These are phyloP conservation scores for Dendrobium officinale DNA, from an alignment of 106 monocot species.

Conservation along the genomic window DNA sequence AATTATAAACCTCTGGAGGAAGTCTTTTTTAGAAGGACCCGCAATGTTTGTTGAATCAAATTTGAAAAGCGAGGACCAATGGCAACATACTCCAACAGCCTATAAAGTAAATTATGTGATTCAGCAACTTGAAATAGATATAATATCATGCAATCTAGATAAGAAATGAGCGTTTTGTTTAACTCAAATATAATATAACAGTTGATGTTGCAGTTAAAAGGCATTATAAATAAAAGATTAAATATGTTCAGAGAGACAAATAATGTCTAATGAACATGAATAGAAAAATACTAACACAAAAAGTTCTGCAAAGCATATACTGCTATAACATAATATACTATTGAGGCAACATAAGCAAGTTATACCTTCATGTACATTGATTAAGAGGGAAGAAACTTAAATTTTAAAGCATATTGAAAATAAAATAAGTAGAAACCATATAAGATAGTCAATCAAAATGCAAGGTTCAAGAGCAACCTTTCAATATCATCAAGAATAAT, in stretches of 20 bases:
- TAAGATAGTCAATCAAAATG: too few relatives aligned
- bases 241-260: background rate
- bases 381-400: background rate
- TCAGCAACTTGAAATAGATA: background rate
- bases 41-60: constrained; percentile 74
- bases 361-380: background rate
- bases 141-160: background rate
- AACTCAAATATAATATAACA: background rate
- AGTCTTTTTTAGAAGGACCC: constrained; percentile 69
- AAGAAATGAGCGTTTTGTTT: background rate
- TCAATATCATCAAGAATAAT: too few relatives aligned
- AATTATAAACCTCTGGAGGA: constrained; percentile 59
- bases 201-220: background rate
- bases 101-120: constrained; percentile 19
- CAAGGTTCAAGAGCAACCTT: too few relatives aligned
- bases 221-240: background rate
- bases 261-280: background rate
- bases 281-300: background rate
- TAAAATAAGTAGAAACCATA: background rate
- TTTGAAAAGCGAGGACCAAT: constrained; percentile 97
- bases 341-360: background rate
- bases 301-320: background rate
- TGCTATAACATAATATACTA: background rate
- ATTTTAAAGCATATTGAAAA: background rate
- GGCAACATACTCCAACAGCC: constrained; percentile 88